Evolutionary conservation across 257 asterid species (phyloP), one percentile per base, ranked within the genome.

Genomic region (Nemophila menziesii): DNA sequence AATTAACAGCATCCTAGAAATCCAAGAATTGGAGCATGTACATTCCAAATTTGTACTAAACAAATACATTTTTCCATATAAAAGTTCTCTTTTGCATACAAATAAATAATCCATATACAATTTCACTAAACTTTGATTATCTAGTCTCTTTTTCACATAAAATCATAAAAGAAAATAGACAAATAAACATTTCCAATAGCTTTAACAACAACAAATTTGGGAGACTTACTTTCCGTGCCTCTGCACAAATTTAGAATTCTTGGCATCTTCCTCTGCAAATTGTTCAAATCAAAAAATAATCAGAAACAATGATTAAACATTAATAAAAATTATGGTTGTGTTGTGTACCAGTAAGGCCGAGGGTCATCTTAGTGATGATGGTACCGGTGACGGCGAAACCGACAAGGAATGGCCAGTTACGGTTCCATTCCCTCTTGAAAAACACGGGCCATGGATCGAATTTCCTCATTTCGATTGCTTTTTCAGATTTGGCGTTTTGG

Each of bases 361-460:
- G 58, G 60, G 69, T 47, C 0, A 67, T 4, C 51, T 57, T 67
- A 46, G 70, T 57, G 33, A 67, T 50, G 33, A 67, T 29, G 38
- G 60, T 7, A 37, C 67, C 66, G 20, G 74, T 62, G 53, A 67
- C 8, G n/a, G 66, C 70, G 49, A 67, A 67, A 1, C 74, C 74
- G 37, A 62, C 62, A 6, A 62, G 66, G 44, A 67, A 62, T 1
- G 66, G 63, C 63, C 66, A 60, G 49, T 56, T 60, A 18, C 73
- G 61, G 12, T 13, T 60, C 54, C 59, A 62, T 42, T 67, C 74
- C n/a, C 66, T 54, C 49, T 39, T 48, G 66, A 62, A 62, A 17
- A 67, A 67, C 46, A 57, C 56, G 20, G 68, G 68, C 68, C 68
- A 62, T 15, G 68, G 68, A 55, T 62, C 68, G 34, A 62, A 62